Evolutionary conservation across 768 basidiomycete genomes (phyloP).

Genomic region (Calocybe cyanea): DNA sequence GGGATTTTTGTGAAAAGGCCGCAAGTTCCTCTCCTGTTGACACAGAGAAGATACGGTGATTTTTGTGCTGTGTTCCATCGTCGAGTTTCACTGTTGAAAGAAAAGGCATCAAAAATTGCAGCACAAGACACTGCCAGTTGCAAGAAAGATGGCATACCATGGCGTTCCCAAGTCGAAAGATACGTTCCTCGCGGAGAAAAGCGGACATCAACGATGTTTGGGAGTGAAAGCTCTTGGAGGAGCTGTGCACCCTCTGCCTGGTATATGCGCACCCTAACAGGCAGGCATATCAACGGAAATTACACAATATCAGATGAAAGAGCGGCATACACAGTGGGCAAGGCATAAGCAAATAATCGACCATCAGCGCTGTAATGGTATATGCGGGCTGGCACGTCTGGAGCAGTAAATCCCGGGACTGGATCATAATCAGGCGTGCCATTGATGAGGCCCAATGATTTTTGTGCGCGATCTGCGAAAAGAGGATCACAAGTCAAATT

Average conservation of each 20-base stretch:
- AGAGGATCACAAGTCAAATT: slow-evolving; percentile 6
- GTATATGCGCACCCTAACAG: slow-evolving; percentile 72
- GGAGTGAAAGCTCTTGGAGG: slow-evolving; percentile 68
- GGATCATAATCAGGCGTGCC: slow-evolving; percentile 74
- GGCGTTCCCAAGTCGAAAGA: slow-evolving; percentile 94
- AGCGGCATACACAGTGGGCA: slow-evolving; percentile 73
- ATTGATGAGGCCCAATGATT: slow-evolving; percentile 81
- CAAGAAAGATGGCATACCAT: slow-evolving; percentile 39
- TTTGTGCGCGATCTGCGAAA: slow-evolving; percentile 84
- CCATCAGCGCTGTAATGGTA: slow-evolving; percentile 86
- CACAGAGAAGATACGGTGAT: slow-evolving; percentile 85
- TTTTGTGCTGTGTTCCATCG: slow-evolving; percentile 90
- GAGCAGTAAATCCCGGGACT: slow-evolving; percentile 58
- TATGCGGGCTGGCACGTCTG: slow-evolving; percentile 70
- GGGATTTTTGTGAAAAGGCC: slow-evolving; percentile 85
- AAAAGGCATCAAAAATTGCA: not conserved
- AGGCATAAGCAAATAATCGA: slow-evolving; percentile 79
- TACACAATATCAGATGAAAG: too few species aligned
- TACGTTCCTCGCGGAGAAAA: slow-evolving; percentile 95
- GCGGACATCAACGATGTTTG: slow-evolving; percentile 76
- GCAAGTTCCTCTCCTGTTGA: slow-evolving; percentile 85
- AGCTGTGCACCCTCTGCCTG: slow-evolving; percentile 71
- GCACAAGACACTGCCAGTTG: not conserved
- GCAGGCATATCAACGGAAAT: slow-evolving; percentile 15
- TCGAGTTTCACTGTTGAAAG: slow-evolving; percentile 69